Conservation (phyloP, 805 yeast species). For the Metschnikowia henanensis region DNA sequence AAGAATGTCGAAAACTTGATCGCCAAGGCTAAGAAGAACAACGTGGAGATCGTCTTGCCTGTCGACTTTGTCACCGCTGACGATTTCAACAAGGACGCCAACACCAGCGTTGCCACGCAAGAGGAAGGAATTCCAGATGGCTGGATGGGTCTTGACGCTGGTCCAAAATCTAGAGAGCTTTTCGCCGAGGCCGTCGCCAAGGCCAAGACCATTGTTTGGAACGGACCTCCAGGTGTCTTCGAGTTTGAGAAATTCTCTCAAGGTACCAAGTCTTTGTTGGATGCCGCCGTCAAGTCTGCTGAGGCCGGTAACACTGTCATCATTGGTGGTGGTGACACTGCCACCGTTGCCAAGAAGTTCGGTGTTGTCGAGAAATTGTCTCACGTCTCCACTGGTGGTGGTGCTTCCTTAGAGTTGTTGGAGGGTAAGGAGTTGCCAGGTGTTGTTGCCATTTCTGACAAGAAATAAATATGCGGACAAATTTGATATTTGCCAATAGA, state of each 20-base stretch:
- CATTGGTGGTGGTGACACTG: conserved; percentile 99
- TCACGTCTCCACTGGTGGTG: conserved; percentile 99
- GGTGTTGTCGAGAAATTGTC: conserved; percentile 96
- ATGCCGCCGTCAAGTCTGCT: conserved; percentile 83
- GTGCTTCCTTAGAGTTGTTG: conserved; percentile 97
- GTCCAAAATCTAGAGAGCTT: conserved; percentile 82
- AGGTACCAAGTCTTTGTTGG: conserved; percentile 91
- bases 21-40: conserved; percentile 95
- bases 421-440: conserved; percentile 99
- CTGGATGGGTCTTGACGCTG: conserved; percentile 95
- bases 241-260: conserved; percentile 90
- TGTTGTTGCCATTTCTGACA: conserved; percentile 88
- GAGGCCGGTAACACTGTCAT: conserved; percentile 90
- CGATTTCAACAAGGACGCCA: conserved; percentile 89
- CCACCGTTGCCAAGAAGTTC: conserved; percentile 97
- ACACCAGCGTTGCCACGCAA: conserved; percentile 79
- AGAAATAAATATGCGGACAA: conserved; percentile 25
- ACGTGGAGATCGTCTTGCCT: conserved; percentile 92
- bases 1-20: conserved; percentile 89
- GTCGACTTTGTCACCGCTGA: conserved; percentile 96
- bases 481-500: conserved; percentile 7
- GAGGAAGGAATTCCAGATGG: conserved; percentile 92
- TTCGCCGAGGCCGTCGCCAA: conserved; percentile 81
- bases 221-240: conserved; percentile 99
- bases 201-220: conserved; percentile 99